A percentile compares a stretch with the other conserved stretches of the same genome.
Conservation (phyloP, 176 grass and related monocot genomes). For the Paspalum vaginatum region DNA sequence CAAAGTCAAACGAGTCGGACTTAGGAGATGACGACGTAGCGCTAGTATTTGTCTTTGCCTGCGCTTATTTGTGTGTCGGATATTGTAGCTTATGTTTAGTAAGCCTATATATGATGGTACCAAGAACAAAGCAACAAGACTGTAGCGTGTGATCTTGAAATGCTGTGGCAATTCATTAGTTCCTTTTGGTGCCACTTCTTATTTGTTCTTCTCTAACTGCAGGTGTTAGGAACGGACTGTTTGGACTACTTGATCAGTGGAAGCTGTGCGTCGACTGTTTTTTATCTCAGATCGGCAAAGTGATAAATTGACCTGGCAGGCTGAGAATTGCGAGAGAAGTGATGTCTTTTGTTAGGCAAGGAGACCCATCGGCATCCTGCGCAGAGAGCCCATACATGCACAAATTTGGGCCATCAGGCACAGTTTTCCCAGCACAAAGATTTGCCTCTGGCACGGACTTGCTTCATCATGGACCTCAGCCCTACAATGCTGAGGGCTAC, state of each 20-base stretch:
- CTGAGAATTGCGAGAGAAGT: slow-evolving; percentile 19
- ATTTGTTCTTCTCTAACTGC: slow-evolving; percentile 31
- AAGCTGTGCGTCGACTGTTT: not conserved
- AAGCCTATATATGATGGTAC: not conserved
- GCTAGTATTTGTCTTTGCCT: not conserved
- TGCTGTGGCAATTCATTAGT: not conserved
- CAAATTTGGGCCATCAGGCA: slow-evolving; percentile 23
- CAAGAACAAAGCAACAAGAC: not conserved
- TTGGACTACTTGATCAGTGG: not conserved
- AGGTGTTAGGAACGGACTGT: slow-evolving; percentile 16
- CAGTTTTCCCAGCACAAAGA: slow-evolving; percentile 54
- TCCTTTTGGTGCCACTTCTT: not conserved
- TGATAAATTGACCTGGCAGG: not conserved
- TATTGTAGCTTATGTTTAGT: not conserved
- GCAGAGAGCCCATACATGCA: slow-evolving; percentile 31
- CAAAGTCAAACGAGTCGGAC: not conserved
- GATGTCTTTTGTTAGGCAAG: slow-evolving; percentile 38
- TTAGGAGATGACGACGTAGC: not conserved
- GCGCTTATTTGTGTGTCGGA: not conserved
- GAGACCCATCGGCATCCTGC: slow-evolving; percentile 35
- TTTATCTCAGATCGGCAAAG: slow-evolving; percentile 1
- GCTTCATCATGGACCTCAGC: slow-evolving; percentile 46
- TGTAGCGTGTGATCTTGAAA: not conserved
- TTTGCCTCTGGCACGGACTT: slow-evolving; percentile 33
- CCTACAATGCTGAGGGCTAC: slow-evolving; percentile 47